Percentiles rank a stretch among this genome's conserved stretches.
Evolutionary conservation across 2,329 filamentous ascomycete species (phyloP).

Genomic region (Fusarium illudens): DNA sequence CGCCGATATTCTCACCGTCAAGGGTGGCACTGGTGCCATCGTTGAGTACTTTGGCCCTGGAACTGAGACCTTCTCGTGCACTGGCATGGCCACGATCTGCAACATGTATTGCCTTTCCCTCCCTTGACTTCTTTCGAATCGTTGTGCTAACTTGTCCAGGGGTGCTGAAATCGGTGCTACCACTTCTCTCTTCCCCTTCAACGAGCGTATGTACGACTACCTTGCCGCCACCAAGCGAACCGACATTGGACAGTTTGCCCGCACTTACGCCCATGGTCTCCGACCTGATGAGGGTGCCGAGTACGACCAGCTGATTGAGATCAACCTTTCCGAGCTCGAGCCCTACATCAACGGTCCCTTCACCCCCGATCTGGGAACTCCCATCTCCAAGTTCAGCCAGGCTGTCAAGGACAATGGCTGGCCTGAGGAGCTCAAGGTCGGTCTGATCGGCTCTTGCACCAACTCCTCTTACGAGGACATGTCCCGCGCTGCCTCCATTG

Average conservation of each 20-base stretch:
- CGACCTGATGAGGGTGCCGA: slow-evolving; percentile 85
- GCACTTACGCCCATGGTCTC: slow-evolving; percentile 84
- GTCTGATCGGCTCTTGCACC: slow-evolving; percentile 96
- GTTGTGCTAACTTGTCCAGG: slow-evolving; percentile 22
- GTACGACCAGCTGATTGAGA: slow-evolving; percentile 91
- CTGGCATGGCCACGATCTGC: slow-evolving; percentile 85
- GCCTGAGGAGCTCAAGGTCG: slow-evolving; percentile 90
- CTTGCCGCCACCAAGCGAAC: slow-evolving; percentile 88
- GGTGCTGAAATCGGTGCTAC: slow-evolving; percentile 81
- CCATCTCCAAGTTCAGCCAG: slow-evolving; percentile 87
- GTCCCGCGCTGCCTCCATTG: slow-evolving; percentile 91
- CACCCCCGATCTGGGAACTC: slow-evolving; percentile 93
- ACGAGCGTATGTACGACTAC: slow-evolving; percentile 98
- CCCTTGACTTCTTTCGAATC: slow-evolving; percentile 4
- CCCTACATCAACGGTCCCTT: slow-evolving; percentile 98
- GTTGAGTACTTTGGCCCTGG: slow-evolving; percentile 72
- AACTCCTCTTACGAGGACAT: slow-evolving; percentile 99
- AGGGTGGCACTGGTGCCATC: slow-evolving; percentile 95
- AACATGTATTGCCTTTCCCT: slow-evolving; percentile 63
- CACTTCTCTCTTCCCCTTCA: slow-evolving; percentile 96
- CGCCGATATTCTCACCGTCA: slow-evolving; percentile 95
- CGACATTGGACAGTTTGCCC: slow-evolving; percentile 89
- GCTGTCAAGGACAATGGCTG: slow-evolving; percentile 85
- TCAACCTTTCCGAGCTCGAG: slow-evolving; percentile 89
- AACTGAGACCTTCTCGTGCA: slow-evolving; percentile 77